Evolutionary conservation across 2,329 filamentous ascomycete species (phyloP).

Genomic region (Aspergillus novoparasiticus): DNA sequence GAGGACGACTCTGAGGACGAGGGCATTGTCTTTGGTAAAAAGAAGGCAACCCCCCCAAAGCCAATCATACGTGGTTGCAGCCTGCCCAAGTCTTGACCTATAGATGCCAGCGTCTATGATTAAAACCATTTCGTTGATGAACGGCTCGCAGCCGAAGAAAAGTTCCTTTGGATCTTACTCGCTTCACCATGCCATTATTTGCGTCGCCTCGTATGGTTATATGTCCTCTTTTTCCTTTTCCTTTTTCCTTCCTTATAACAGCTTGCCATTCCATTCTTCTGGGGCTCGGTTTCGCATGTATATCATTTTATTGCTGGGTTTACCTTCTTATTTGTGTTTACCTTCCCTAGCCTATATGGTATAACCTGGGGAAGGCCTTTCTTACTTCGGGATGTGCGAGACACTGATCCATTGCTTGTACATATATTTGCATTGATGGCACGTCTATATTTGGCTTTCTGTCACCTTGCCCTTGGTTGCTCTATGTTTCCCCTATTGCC

Average conservation of each 20-base stretch:
- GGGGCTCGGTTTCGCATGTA: constrained; percentile 19
- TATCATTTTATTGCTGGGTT: constrained; percentile 21
- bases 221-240: not conserved
- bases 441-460: constrained; percentile 20
- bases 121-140: not conserved
- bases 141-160: not conserved
- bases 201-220: not conserved
- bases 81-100: constrained; percentile 13
- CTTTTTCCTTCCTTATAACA: constrained; percentile 3
- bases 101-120: not conserved
- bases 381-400: constrained; percentile 23
- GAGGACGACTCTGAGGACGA: constrained; percentile 47
- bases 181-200: not conserved
- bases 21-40: constrained; percentile 44
- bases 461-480: constrained; percentile 10
- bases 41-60: constrained; percentile 29
- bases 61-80: constrained; percentile 19
- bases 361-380: constrained; percentile 18
- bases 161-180: not conserved
- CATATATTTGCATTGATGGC: constrained; percentile 36
- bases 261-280: constrained; percentile 2
- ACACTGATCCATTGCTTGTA: constrained; percentile 36
- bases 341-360: constrained; percentile 19
- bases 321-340: constrained; percentile 13
- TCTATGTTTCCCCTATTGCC: constrained; percentile 12